A percentile compares a stretch with the other conserved stretches of the same genome.
Conservation (phyloP, 169 alveolate species). For the Eimeria necatrix region DNA sequence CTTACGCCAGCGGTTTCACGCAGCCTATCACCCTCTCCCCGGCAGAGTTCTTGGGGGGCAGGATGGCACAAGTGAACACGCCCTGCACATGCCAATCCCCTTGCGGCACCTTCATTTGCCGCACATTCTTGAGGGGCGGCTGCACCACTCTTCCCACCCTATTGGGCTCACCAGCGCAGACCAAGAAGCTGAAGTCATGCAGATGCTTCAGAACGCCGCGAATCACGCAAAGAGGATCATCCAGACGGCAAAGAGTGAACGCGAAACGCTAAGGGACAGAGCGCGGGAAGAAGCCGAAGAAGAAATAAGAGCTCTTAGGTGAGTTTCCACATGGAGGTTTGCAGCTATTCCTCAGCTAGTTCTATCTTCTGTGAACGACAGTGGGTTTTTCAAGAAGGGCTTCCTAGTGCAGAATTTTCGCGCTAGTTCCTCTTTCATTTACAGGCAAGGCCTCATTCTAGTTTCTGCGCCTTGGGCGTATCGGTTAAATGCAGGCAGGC, state of each 20-base stretch:
- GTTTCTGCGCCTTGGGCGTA: too few species aligned
- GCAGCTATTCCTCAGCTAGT: too few species aligned
- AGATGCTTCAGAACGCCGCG: conserved; percentile 45
- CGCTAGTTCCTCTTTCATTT: too few species aligned
- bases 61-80: conserved; percentile 1
- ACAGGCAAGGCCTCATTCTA: too few species aligned
- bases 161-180: background rate
- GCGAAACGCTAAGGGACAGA: conserved; percentile 23
- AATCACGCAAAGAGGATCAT: conserved; percentile 38
- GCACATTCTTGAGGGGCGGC: conserved; percentile 2
- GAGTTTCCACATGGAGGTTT: too few species aligned
- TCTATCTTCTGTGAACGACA: too few species aligned
- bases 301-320: conserved; percentile 53
- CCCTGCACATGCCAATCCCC: conserved; percentile 24
- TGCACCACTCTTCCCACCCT: conserved; percentile 40
- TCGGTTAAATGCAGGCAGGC: conserved; percentile 9
- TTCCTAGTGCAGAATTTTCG: too few species aligned
- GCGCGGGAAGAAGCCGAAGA: conserved; percentile 66
- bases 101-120: conserved; percentile 53
- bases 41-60: background rate
- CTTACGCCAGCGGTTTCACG: conserved; percentile 34
- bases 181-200: conserved; percentile 30
- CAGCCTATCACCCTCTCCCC: background rate
- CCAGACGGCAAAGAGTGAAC: conserved; percentile 57
- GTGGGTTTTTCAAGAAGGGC: too few species aligned